Evolutionary conservation across 2,329 filamentous ascomycete genomes (phyloP), one percentile per base, ranked within the genome.

Genomic region (Lecanoromycetidae sp.): DNA sequence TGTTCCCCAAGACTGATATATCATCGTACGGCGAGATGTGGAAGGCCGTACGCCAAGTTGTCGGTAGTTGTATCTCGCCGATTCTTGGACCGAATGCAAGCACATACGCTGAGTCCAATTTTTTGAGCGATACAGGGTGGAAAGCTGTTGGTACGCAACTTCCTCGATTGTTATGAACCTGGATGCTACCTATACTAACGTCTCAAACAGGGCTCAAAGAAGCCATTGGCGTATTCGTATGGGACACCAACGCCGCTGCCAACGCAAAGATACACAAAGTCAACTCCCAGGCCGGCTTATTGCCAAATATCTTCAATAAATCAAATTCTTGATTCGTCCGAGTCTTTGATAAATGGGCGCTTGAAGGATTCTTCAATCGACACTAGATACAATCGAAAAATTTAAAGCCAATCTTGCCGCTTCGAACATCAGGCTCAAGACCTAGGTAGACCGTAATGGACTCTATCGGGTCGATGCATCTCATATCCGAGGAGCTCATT

Each of bases 201-300:
- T 33, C 0, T 32, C 32, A 1, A 38, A 12, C 19, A 47, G 44
- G 44, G 7, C 15, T 5, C 2, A 35, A 27, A 47, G 22, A 33
- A n/a, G 37, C 29, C 30, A 42, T 47, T 30, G 44, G 44, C 22
- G 44, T 47, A 5, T 35, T 47, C 30, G 13, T 30, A 1, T 47
- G 44, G 44, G 44, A 23, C 2, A 47, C 37, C 6, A 33, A 29
- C 3, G 35, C 37, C 15, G 22, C 19, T 1, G 27, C n/a, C 10
- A 27, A 47, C 19, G 13, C 2, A 13, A 36, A 8, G 3, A 30
- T 42, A 3, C 15, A 36, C 10, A 17, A 20, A 7, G 30, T 36
- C 4, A 41, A 47, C 6, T 19, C 20, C 5, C n/a, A 19, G n/a
- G 36, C 22, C 17, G 12, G 29, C 19, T 25, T n/a, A 20, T 13